Percentiles rank a stretch among this genome's conserved stretches.
phyloP scores from a whole-genome alignment of 176 grass and related monocot species.

The Bolboschoenus planiculmis region DNA sequence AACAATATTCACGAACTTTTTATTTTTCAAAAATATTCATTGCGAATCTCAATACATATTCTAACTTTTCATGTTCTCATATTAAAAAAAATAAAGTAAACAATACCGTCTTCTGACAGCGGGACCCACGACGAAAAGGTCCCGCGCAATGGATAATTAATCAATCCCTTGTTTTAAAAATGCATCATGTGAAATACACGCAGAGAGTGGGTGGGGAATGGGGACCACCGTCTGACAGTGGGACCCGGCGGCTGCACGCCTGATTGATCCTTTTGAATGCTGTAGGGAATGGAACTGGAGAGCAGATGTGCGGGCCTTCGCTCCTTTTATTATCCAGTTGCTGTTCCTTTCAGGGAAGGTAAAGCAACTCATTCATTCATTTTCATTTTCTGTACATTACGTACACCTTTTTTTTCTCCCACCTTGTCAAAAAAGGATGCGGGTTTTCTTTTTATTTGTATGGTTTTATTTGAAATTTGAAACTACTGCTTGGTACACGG shows the following conservation, averaged over 20 bases:
- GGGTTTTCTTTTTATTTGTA: background rate
- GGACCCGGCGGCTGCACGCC: background rate
- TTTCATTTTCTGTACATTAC: background rate
- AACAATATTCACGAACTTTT: too few relatives aligned
- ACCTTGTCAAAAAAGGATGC: background rate
- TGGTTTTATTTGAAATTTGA: background rate
- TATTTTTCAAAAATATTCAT: too few relatives aligned
- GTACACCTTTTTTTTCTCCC: background rate
- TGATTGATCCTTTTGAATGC: background rate
- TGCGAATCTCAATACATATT: too few relatives aligned
- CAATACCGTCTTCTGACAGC: too few relatives aligned
- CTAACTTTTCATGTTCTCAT: too few relatives aligned
- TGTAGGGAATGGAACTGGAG: background rate
- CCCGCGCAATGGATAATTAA: too few relatives aligned
- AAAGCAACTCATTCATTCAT: background rate
- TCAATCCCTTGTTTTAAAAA: too few relatives aligned
- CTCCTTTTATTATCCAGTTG: background rate
- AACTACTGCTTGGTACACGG: background rate
- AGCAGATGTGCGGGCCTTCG: background rate
- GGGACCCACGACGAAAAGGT: too few relatives aligned
- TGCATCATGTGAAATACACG: too few relatives aligned
- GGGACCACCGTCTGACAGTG: background rate
- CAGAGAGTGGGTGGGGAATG: background rate
- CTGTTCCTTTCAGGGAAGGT: slow-evolving; percentile 11
- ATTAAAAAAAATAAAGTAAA: too few relatives aligned